A percentile compares a stretch with the other conserved stretches of the same genome.
These are phyloP conservation scores for Tetrahymena thermophila DNA, from an alignment of 73 alveolate species.

Conservation along the genomic window DNA sequence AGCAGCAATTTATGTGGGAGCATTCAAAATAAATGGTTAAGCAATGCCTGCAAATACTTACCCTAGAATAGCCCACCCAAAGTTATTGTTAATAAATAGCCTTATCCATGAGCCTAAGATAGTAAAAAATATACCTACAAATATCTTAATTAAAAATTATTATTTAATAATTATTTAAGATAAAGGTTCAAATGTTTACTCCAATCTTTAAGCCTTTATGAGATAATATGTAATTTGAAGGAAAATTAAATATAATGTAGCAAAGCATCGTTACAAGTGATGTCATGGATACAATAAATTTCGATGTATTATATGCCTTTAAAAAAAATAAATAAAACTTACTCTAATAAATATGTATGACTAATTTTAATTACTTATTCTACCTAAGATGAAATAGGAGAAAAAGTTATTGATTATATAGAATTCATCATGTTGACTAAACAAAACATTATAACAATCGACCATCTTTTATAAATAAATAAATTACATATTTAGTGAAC, in stretches of 20 bases:
- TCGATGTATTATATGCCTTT: not conserved
- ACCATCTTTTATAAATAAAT: not conserved
- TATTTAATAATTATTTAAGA: not conserved
- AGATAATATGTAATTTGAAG: constrained; percentile 41
- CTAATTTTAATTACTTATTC: constrained; percentile 7
- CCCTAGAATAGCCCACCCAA: constrained; percentile 48
- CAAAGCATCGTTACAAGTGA: constrained; percentile 17
- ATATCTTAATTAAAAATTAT: not conserved
- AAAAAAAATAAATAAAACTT: not conserved
- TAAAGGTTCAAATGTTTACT: not conserved
- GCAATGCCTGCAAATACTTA: constrained; percentile 54
- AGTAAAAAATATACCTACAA: constrained; percentile 6
- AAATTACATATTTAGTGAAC: no score
- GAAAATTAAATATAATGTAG: constrained; percentile 51
- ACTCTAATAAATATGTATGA: not conserved
- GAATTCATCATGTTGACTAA: constrained; percentile 44
- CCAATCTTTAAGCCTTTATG: constrained; percentile 23
- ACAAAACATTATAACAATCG: constrained; percentile 46
- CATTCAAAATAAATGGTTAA: constrained; percentile 82
- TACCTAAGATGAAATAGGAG: constrained; percentile 48
- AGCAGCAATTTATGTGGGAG: constrained; percentile 81
- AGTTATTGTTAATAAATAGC: not conserved
- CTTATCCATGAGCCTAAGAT: constrained; percentile 8
- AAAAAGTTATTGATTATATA: constrained; percentile 52
- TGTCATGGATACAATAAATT: not conserved